These are phyloP conservation scores for Fomitopsis pulvina DNA, from an alignment of 768 basidiomycete species.

Conservation along the genomic window DNA sequence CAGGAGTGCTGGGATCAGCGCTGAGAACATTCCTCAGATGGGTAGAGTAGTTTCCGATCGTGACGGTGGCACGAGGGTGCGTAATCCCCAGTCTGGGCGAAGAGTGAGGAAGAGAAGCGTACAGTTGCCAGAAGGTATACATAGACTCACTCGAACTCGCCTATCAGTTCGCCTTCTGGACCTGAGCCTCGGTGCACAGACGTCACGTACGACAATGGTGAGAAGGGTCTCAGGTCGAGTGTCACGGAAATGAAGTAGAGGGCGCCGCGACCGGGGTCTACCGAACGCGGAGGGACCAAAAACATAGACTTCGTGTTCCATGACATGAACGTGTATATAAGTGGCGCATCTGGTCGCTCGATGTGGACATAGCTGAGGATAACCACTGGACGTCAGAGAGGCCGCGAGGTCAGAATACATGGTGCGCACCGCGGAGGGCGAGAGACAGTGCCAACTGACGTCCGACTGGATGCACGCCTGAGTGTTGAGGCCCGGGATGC, in stretches of 20 bases:
- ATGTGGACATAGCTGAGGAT: constrained; percentile 9
- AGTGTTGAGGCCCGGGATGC: background rate
- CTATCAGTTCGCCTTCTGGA: constrained; percentile 28
- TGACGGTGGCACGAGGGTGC: constrained; percentile 34
- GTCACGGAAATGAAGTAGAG: constrained; percentile 36
- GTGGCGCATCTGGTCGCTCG: constrained; percentile 23
- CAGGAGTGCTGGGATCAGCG: constrained; percentile 26
- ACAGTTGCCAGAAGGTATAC: background rate
- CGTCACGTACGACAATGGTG: constrained; percentile 39
- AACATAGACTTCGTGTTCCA: constrained; percentile 31
- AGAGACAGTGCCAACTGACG: background rate
- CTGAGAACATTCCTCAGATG: constrained; percentile 34
- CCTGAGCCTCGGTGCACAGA: constrained; percentile 26
- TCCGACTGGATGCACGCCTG: background rate
- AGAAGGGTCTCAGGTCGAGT: constrained; percentile 40
- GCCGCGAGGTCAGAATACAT: background rate
- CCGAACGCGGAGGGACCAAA: constrained; percentile 28
- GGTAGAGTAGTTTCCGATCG: constrained; percentile 33
- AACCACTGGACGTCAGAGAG: background rate
- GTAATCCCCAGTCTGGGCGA: constrained; percentile 32
- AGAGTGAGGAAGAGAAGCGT: background rate
- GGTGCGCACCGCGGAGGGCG: constrained; percentile 8
- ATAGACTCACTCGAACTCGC: constrained; percentile 30
- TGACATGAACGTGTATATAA: constrained; percentile 33
- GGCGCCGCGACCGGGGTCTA: constrained; percentile 22